Base-by-base conservation (phyloP, 768 basidiomycete genomes). In the Pholiota microspora region DNA sequence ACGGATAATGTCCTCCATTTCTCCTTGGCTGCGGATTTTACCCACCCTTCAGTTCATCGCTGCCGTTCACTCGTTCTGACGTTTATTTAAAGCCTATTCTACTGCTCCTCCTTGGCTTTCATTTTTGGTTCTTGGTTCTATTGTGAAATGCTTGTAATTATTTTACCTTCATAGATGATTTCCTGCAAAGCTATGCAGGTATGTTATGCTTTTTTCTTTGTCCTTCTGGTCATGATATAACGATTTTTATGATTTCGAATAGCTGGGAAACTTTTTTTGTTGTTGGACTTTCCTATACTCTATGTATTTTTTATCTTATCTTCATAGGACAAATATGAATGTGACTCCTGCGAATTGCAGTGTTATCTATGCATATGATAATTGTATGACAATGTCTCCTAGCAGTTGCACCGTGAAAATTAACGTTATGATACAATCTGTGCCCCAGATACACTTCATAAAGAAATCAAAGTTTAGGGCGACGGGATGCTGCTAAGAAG, bases 201-300 rank as follows among this genome's bases (percentile, higher is more conserved):
- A 16, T 23, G 40, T 42, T 42, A 31, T 2, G 8, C 21, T 3
- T 23, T 23, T 10, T 42, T 21, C 23, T 23, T 23, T 42, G 0
- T 42, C 16, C 9, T 42, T 36, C n/a, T 36, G 35, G 4, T 16
- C 13, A 42, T 4, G 40, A 42, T 42, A 23, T n/a, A n/a, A n/a
- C 21, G 21, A 42, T 42, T n/a, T 18, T 21, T 5, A 18, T 23
- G 7, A 16, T 42, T 42, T 7, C 12, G 40, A 42, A 42, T 64
- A 38, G 63, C 63, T 49, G 61, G 50, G n/a, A 32, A n/a, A 24
- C 45, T 16, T 38, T 45, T 31, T 23, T 46, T 21, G 8, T 54
- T 13, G 32, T 36, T 38, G 45, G 46, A 12, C 34, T 23, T 47
- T 12, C 16, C 35, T 51, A 25, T 38, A 35, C 9, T 25, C 27